Evolutionary conservation across 2,329 filamentous ascomycete species (phyloP).

Genomic region (Mariannaea elegans): DNA sequence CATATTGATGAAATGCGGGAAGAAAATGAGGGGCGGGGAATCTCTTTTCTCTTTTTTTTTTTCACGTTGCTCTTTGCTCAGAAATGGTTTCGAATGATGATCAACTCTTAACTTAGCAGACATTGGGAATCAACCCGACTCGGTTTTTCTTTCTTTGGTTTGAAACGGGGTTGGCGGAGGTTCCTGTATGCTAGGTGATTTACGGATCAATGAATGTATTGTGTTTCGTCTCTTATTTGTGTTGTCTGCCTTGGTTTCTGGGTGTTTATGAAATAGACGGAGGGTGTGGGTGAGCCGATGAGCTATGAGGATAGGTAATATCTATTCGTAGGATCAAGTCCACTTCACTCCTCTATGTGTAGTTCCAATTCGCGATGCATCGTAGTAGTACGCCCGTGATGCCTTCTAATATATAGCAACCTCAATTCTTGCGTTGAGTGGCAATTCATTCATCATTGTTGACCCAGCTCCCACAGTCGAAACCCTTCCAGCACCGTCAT

Average conservation of each 20-base stretch:
- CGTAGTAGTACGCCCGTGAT: no score
- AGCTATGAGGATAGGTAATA: not conserved
- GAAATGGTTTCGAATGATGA: constrained; percentile 20
- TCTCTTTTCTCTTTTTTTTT: constrained; percentile 26
- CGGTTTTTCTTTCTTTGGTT: constrained; percentile 27
- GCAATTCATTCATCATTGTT: not conserved
- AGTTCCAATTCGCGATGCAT: no score
- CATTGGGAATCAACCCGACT: constrained; percentile 19
- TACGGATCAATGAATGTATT: constrained; percentile 42
- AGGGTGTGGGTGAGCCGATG: not conserved
- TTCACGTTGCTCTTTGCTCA: not conserved
- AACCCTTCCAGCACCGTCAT: constrained; percentile 46
- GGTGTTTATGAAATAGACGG: not conserved
- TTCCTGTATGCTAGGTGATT: constrained; percentile 40
- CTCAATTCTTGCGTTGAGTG: no score
- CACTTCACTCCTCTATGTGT: no score
- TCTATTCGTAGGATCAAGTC: not conserved
- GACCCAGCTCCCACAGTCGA: constrained; percentile 33
- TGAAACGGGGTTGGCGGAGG: constrained; percentile 26
- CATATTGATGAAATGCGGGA: constrained; percentile 25
- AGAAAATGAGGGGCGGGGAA: constrained; percentile 22
- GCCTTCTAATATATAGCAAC: no score
- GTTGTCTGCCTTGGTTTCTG: constrained; percentile 16
- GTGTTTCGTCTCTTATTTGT: constrained; percentile 26
- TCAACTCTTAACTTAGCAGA: constrained; percentile 22